Evolutionary conservation across 768 basidiomycete species (phyloP), one percentile per base, ranked within the genome.

Genomic region (Suillus weaverae): DNA sequence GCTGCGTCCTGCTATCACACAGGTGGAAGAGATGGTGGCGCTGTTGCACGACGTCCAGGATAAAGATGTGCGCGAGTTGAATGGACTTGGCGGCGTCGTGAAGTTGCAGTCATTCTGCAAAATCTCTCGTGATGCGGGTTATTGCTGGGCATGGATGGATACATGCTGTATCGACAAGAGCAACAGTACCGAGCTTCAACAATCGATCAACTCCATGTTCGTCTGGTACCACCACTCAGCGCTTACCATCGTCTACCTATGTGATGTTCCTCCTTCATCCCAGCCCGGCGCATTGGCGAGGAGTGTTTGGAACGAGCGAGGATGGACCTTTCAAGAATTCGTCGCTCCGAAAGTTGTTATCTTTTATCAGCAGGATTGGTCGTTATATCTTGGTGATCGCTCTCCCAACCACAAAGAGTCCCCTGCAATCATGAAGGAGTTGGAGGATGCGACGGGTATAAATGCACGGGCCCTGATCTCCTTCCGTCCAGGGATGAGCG

Each of bases 171-270:
- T 67, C 9, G 57, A 69, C 30, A 67, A 63, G 14, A 35, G 36
- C 62, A 69, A 63, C 44, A 64, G 63, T 30, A 50, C 63, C 1
- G 68, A 69, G 43, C 59, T 67, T n/a, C 41, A 57, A 16, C 63
- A 67, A 51, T 63, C 68, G n/a, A 57, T 69, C 22, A 46, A 56
- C 18, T 67, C 68, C 26, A 69, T 69, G 68, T 69, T 64, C 39
- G 4, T 13, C 41, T 43, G 41, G 41, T 43, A 43, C 18, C 41
- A 7, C 41, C 41, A 43, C 18, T 43, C 41, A 1, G 18, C 36
- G 36, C 36, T 36, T 2, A 36, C 36, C 8, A 2, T 36, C 36
- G 36, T 36, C 1, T 36, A 36, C 9, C 36, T 36, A 0, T 36
- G 8, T 7, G 36, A 36, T 36, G 36, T 36, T 36, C 9, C 36